These are phyloP conservation scores for Polyporus arcularius DNA, from an alignment of 768 basidiomycete genomes.

Conservation along the genomic window DNA sequence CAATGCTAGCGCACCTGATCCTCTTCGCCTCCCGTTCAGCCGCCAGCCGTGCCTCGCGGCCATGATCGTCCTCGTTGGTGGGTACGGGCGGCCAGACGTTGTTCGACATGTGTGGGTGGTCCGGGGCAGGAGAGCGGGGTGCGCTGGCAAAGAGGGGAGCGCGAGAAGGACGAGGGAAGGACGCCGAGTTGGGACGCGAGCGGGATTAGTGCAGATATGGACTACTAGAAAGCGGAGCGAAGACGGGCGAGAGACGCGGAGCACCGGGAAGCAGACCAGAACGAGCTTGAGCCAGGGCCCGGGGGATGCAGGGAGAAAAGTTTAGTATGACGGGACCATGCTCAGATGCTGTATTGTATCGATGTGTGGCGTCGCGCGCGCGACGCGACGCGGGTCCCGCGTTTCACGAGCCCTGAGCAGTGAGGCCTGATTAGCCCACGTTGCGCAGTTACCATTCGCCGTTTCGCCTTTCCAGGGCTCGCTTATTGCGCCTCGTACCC, in stretches of 20 bases:
- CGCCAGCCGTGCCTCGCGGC: conserved; percentile 38
- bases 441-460: conserved; percentile 9
- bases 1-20: conserved; percentile 12
- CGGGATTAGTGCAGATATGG: background rate
- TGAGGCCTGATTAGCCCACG: conserved; percentile 7
- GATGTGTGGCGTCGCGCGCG: conserved; percentile 12
- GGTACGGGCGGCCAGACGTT: conserved; percentile 31
- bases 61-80: conserved; percentile 41
- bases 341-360: background rate
- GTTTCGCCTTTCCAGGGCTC: conserved; percentile 13
- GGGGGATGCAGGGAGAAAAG: background rate
- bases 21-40: conserved; percentile 46
- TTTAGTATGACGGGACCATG: background rate
- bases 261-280: background rate
- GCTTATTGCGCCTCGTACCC: conserved; percentile 14
- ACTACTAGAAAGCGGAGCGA: too few species aligned
- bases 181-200: background rate
- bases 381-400: conserved; percentile 5
- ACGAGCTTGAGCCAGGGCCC: background rate
- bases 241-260: background rate
- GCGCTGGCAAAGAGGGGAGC: background rate
- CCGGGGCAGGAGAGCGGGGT: background rate
- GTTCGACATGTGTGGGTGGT: conserved; percentile 2
- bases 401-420: conserved; percentile 8
- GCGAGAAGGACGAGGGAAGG: background rate